These are phyloP conservation scores for Pseudopyrenochaeta lycopersici DNA, from an alignment of 2,329 filamentous ascomycete genomes.

Conservation along the genomic window DNA sequence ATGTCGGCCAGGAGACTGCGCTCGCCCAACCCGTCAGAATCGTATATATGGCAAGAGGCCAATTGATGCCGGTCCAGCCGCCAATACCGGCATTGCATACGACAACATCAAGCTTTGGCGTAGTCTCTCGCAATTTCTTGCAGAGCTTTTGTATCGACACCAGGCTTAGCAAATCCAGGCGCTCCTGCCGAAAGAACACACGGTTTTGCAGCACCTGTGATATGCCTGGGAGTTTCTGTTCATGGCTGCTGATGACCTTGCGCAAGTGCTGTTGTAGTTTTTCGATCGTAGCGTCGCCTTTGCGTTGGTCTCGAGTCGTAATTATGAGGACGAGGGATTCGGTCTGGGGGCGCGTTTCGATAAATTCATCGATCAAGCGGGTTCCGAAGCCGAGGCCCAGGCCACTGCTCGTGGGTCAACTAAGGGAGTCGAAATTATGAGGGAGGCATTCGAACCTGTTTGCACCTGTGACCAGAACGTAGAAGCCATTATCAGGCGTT, in stretches of 20 bases:
- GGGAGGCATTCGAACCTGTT: conserved; percentile 70
- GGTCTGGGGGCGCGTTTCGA: conserved; percentile 70
- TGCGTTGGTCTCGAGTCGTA: conserved; percentile 79
- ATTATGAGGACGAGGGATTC: conserved; percentile 81
- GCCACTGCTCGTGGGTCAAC: conserved; percentile 68
- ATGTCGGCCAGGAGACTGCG: conserved; percentile 78
- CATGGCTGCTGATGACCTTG: conserved; percentile 51
- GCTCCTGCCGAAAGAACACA: conserved; percentile 65
- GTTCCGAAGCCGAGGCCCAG: conserved; percentile 85
- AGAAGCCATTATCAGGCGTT: conserved; percentile 49
- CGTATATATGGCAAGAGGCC: conserved; percentile 65
- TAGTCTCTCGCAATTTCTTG: conserved; percentile 60
- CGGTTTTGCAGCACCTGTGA: conserved; percentile 51
- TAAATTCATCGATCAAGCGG: conserved; percentile 90
- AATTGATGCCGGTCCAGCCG: conserved; percentile 84
- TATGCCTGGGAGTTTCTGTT: conserved; percentile 48
- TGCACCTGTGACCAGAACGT: conserved; percentile 81
- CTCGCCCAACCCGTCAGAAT: conserved; percentile 71
- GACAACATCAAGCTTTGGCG: conserved; percentile 79
- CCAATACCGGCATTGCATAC: conserved; percentile 90
- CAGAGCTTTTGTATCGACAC: conserved; percentile 64
- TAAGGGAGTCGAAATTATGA: background rate
- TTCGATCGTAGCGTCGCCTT: conserved; percentile 76
- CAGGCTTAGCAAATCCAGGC: conserved; percentile 66
- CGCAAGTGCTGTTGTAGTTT: conserved; percentile 71